Conservation (phyloP, 2,329 filamentous ascomycete species). For the Chaetothyriales sp. region DNA sequence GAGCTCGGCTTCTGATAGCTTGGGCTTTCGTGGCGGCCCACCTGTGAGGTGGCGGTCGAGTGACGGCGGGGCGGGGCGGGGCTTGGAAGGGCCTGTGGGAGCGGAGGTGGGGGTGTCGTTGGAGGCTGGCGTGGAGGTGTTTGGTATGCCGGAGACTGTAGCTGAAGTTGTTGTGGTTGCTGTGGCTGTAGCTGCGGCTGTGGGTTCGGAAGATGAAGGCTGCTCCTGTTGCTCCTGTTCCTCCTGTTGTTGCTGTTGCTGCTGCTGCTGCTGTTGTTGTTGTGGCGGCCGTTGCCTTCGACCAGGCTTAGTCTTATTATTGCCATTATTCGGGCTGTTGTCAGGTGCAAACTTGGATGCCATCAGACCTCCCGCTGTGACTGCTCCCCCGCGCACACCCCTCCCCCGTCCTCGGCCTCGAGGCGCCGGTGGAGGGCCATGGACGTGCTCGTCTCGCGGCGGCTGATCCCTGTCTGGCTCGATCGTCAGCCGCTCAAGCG, state of each 20-base stretch:
- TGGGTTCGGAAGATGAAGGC: not conserved
- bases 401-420: conserved; percentile 7
- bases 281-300: not conserved
- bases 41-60: conserved; percentile 41
- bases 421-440: conserved; percentile 1
- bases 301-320: not conserved
- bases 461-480: not conserved
- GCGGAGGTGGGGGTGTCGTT: conserved; percentile 1
- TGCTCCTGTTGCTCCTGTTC: conserved; percentile 1
- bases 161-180: not conserved
- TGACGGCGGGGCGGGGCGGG: conserved; percentile 31
- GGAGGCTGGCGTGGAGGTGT: conserved; percentile 1
- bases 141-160: conserved; percentile 10
- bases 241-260: conserved; percentile 4
- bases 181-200: conserved; percentile 1
- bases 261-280: not conserved
- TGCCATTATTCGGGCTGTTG: not conserved
- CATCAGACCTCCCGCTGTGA: not conserved
- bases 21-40: conserved; percentile 36
- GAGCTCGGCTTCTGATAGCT: conserved; percentile 51
- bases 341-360: not conserved
- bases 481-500: conserved; percentile 4
- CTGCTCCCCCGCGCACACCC: conserved; percentile 1
- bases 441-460: not conserved
- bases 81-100: conserved; percentile 7